Percentiles rank a stretch among this genome's conserved stretches.
phyloP scores from a whole-genome alignment of 768 basidiomycete genomes.

The Chiua virens region DNA sequence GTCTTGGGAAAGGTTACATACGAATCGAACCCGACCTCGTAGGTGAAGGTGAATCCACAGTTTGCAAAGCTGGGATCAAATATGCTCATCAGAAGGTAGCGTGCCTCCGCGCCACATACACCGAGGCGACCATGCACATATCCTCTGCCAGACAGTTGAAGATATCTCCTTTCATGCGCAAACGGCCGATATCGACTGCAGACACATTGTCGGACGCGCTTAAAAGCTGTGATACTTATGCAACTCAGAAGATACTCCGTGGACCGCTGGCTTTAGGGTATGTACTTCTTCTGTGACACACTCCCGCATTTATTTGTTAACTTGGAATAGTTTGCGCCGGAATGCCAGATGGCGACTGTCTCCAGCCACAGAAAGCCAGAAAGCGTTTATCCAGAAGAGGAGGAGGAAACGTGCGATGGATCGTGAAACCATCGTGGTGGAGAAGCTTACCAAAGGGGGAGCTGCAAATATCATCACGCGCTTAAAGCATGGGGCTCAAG shows the following conservation, averaged over 20 bases:
- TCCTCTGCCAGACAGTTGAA: slow-evolving; percentile 44
- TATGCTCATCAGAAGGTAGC: slow-evolving; percentile 18
- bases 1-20: slow-evolving; percentile 67
- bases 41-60: slow-evolving; percentile 32
- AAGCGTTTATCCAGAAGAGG: slow-evolving; percentile 52
- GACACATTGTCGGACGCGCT: slow-evolving; percentile 58
- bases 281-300: slow-evolving; percentile 4
- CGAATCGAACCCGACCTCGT: slow-evolving; percentile 51
- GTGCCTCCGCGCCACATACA: slow-evolving; percentile 53
- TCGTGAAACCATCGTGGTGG: slow-evolving; percentile 28
- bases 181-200: slow-evolving; percentile 54
- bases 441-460: slow-evolving; percentile 68
- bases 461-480: slow-evolving; percentile 80
- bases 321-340: slow-evolving; percentile 50
- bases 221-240: slow-evolving; percentile 70
- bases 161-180: slow-evolving; percentile 54
- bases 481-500: slow-evolving; percentile 74
- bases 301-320: background rate
- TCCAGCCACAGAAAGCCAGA: slow-evolving; percentile 64
- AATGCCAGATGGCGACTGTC: slow-evolving; percentile 64
- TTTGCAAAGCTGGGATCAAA: background rate
- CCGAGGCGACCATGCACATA: slow-evolving; percentile 48
- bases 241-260: slow-evolving; percentile 50
- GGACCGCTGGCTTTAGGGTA: slow-evolving; percentile 54
- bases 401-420: slow-evolving; percentile 37